phyloP scores from a whole-genome alignment of 2,329 filamentous ascomycete genomes.

The Rutstroemia sp. region DNA sequence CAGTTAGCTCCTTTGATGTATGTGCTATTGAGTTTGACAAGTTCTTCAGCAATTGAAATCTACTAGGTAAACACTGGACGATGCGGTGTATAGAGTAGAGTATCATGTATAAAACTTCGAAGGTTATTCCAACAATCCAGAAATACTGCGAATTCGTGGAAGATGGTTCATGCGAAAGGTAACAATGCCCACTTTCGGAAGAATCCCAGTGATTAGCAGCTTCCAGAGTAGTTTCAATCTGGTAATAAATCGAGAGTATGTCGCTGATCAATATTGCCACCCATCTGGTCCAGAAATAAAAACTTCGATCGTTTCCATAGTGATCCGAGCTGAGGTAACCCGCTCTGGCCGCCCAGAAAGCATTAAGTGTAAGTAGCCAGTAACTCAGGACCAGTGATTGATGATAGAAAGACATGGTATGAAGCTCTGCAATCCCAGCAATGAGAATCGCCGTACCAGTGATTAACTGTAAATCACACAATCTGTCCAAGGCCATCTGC shows the following conservation, averaged over 20 bases:
- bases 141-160: conserved; percentile 4
- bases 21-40: not conserved
- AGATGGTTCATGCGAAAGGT: conserved; percentile 9
- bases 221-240: conserved; percentile 1
- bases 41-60: not conserved
- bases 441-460: conserved; percentile 13
- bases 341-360: conserved; percentile 12
- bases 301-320: conserved; percentile 2
- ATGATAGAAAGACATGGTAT: conserved; percentile 12
- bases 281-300: conserved; percentile 10
- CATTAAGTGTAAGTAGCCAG: conserved; percentile 13
- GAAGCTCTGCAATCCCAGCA: conserved; percentile 8
- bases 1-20: not conserved
- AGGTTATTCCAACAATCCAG: conserved; percentile 10
- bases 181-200: conserved; percentile 9
- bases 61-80: not conserved
- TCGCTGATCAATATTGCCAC: conserved; percentile 1
- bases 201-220: conserved; percentile 10
- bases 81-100: not conserved
- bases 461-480: conserved; percentile 13
- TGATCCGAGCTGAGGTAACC: conserved; percentile 6
- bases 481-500: conserved; percentile 5
- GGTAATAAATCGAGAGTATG: conserved; percentile 7
- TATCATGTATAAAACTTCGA: conserved; percentile 7
- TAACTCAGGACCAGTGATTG: conserved; percentile 11